Base-by-base conservation (phyloP, 495 filamentous ascomycete species). In the Daldinia decipiens region DNA sequence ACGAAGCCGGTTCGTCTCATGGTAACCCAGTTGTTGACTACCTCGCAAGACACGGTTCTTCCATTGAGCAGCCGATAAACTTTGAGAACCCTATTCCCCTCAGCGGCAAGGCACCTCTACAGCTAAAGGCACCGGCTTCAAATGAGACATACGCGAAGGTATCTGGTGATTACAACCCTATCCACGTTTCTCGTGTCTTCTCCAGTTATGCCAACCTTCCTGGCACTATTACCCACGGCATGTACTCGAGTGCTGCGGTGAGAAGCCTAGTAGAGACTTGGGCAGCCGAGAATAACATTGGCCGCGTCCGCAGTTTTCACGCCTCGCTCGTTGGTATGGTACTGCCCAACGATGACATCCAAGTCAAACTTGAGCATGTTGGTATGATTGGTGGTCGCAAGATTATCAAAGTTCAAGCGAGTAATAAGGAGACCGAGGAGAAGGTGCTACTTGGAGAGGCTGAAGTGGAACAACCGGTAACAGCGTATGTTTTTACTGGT, bases 241-340 rank as follows among this genome's bases (percentile, higher is more conserved):
- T 99, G 95, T 99, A 98, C 85, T 93, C 94, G 5, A 98, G 95
- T 81, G 95, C 95, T 59, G 93, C 96, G 21, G 95, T 98, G n/a
- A 91, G 95, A 57, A 94, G 93, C 79, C 82, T 98, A n/a, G 95
- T 99, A 5, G 95, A 98, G 85, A 98, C 95, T 11, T 98, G 95
- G 96, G 96, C 95, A 29, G 96, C 95, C 17, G 95, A 98, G 83
- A 99, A 98, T 83, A 95, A 98, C 78, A 89, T 98, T 70, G 95
- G 96, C 56, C 95, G 96, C 68, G 96, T 99, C 52, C 90, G 95
- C 71, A 97, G 95, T 73, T 99, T 95, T 87, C 93, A 96, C 79
- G 94, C 94, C 67, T 93, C 90, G 12, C 86, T 99, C 62, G 94
- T 97, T 15, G 95, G 95, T 52, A 99, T 99, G 95, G 95, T 99